phyloP scores from a whole-genome alignment of 2,329 filamentous ascomycete species.

The Trichoderma simmonsii region DNA sequence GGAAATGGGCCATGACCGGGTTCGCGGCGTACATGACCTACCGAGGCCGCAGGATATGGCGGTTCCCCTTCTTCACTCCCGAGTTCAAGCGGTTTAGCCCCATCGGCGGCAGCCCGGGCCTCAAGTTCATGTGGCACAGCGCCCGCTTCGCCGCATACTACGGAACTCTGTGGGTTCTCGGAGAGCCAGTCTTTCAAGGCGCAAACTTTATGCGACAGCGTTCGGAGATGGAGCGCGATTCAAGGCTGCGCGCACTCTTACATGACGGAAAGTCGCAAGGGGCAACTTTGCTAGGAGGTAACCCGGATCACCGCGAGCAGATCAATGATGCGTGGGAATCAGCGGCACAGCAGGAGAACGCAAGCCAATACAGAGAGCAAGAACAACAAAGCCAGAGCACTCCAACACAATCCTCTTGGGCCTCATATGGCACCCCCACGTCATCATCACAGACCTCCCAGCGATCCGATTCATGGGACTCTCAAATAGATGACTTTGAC shows the following conservation, averaged over 20 bases:
- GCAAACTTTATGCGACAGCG: conserved; percentile 27
- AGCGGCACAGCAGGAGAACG: conserved; percentile 19
- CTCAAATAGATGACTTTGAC: conserved; percentile 31
- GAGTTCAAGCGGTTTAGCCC: conserved; percentile 32
- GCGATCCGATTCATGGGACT: conserved; percentile 25
- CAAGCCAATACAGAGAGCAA: conserved; percentile 8
- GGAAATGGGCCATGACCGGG: conserved; percentile 28
- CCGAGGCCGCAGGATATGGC: conserved; percentile 32
- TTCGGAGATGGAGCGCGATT: conserved; percentile 29
- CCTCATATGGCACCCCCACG: conserved; percentile 1
- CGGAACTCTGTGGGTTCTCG: conserved; percentile 25
- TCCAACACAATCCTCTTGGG: conserved; percentile 21
- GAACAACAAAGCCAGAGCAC: conserved; percentile 5
- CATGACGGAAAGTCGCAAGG: conserved; percentile 22
- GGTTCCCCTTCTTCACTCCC: conserved; percentile 41
- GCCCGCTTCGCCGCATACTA: conserved; percentile 36
- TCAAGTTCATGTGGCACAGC: conserved; percentile 36
- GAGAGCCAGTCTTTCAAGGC: conserved; percentile 31
- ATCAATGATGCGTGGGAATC: conserved; percentile 21
- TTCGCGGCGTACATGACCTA: conserved; percentile 28
- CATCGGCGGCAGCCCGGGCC: conserved; percentile 27
- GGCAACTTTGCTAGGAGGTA: conserved; percentile 17
- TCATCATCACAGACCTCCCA: conserved; percentile 11
- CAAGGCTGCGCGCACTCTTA: conserved; percentile 29
- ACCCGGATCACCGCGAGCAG: conserved; percentile 21